Evolutionary conservation across 768 basidiomycete genomes (phyloP).

Genomic region (Boletus rubescentipes): DNA sequence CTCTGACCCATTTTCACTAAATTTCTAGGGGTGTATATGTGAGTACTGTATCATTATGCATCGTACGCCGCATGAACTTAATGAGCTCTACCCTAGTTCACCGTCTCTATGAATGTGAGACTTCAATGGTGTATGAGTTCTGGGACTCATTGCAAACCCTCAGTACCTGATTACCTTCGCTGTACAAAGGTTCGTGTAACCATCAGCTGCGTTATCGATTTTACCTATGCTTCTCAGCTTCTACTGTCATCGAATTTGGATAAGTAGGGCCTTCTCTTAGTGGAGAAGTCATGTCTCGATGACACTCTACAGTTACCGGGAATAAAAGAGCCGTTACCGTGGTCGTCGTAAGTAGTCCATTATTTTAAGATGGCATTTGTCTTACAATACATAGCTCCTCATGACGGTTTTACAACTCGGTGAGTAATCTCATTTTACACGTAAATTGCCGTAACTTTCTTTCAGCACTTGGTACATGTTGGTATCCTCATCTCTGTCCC

Average conservation of each 20-base stretch:
- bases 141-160: neutral
- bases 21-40: slow-evolving; percentile 11
- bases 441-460: neutral
- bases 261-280: slow-evolving; percentile 3
- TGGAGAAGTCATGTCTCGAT: neutral
- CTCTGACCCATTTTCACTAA: neutral
- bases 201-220: neutral
- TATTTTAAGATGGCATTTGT: neutral
- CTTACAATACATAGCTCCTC: neutral
- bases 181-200: slow-evolving; percentile 12
- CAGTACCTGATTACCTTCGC: slow-evolving; percentile 7
- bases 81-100: neutral
- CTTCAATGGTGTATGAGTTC: neutral
- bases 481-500: neutral
- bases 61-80: neutral
- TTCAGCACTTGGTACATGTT: slow-evolving; percentile 11
- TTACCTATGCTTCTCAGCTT: slow-evolving; percentile 1
- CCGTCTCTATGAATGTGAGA: slow-evolving; percentile 9
- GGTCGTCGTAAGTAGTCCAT: neutral
- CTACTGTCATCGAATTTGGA: slow-evolving; percentile 20
- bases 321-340: neutral
- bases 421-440: neutral
- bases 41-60: neutral
- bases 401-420: slow-evolving; percentile 1
- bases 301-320: neutral